Percentiles rank a stretch among this genome's conserved stretches.
Conservation (phyloP, 1,139 yeast genomes). For the Eremothecium gossypii region DNA sequence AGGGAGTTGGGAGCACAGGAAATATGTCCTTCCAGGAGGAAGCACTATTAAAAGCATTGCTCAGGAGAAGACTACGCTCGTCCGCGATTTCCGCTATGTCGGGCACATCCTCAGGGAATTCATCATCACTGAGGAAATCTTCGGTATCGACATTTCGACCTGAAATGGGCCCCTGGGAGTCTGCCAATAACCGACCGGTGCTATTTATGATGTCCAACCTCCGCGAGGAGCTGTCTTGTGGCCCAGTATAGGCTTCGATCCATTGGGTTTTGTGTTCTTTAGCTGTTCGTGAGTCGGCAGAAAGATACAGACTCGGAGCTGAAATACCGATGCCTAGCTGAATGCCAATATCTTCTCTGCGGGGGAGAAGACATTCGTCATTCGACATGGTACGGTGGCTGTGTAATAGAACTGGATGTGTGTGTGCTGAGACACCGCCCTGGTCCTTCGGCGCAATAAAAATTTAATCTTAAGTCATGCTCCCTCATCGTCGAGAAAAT, state of each 20-base stretch:
- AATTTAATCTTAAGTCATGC: neutral
- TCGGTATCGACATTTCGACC: neutral
- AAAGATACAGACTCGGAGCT: slow-evolving; percentile 17
- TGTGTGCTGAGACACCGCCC: neutral
- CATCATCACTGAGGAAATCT: slow-evolving; percentile 1
- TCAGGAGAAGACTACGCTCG: neutral
- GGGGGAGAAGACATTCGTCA: slow-evolving; percentile 7
- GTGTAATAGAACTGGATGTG: neutral
- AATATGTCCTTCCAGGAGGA: slow-evolving; percentile 10
- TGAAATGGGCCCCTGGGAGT: neutral
- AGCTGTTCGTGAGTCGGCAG: slow-evolving; percentile 8
- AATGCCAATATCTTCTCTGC: slow-evolving; percentile 15
- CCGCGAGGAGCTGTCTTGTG: neutral
- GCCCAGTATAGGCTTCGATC: neutral
- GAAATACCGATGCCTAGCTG: slow-evolving; percentile 25
- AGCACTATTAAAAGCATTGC: neutral
- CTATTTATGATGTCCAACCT: neutral
- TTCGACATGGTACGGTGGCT: neutral
- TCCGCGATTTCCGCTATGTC: slow-evolving; percentile 5
- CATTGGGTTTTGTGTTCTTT: slow-evolving; percentile 1
- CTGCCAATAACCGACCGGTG: neutral
- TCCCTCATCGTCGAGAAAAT: neutral
- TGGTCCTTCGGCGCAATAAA: too few relatives aligned
- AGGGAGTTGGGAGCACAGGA: slow-evolving; percentile 11
- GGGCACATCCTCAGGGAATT: neutral